Base-by-base conservation (phyloP, 805 yeast genomes). In the Yamadazyma philogaea region DNA sequence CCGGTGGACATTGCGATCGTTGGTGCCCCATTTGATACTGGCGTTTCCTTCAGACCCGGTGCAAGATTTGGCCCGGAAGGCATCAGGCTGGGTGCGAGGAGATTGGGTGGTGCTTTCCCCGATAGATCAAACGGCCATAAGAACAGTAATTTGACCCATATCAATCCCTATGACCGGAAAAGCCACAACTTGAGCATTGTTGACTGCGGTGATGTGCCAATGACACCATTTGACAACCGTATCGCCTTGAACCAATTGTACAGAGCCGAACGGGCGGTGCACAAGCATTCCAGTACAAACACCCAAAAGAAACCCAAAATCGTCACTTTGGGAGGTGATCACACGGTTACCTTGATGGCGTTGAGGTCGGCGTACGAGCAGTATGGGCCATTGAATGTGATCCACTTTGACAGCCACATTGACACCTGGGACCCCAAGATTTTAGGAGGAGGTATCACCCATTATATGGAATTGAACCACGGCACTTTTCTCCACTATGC, bases 401-500 rank as follows among this genome's bases (percentile, higher is more conserved):
- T 79, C 14, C 84, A 81, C 55, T 81, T 81, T 48, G 87, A 81
- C 55, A 72, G 83, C 19, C 88, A 82, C 57, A 70, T 82, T 34
- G 88, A 82, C 60, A 81, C 87, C 2, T 82, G 87, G 84, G 72
- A 75, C 49, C 88, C 88, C 4, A 58, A 66, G 39, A 74, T 71
- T 15, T 64, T 81, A 27, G 87, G 87, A 8, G 87, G 87, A 3
- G 82, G 79, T 6, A 59, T 81, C 18, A 64, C 82, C 10, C 68
- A 75, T 49, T 81, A 82, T 53, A 77, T 80, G 63, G 63, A 69
- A 19, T 57, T 79, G 43, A 82, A 81, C 53, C 87, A 82, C 56
- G 88, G 87, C 4, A 81, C 88, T 0, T 81, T 81, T 48, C 63
- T 82, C 34, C 87, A 81, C 56, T 81, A 78, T 60, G 88, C 88